Conservation (phyloP, 208 protist species). For the Leptomonas pyrrhocoris region DNA sequence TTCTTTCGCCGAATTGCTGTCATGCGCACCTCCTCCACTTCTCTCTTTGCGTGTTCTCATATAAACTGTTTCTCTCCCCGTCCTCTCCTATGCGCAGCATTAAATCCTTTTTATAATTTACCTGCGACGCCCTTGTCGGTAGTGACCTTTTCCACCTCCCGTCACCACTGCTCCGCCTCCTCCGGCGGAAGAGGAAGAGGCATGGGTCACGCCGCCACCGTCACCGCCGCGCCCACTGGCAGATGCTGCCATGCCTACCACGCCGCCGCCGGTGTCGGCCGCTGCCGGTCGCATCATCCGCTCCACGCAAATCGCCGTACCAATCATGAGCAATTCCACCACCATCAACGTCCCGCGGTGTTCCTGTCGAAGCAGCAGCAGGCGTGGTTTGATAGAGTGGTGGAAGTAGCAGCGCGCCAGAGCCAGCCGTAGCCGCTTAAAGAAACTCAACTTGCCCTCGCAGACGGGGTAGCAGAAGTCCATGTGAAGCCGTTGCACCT, state of each 20-base stretch:
- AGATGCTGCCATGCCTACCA: neutral
- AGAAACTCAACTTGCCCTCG: conserved; percentile 34
- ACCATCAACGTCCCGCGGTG: conserved; percentile 27
- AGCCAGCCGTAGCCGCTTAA: conserved; percentile 21
- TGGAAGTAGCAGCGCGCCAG: conserved; percentile 29
- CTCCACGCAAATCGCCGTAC: conserved; percentile 24
- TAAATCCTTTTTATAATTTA: too few species aligned
- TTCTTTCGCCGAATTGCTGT: too few species aligned
- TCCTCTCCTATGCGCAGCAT: too few species aligned
- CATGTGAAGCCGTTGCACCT: conserved; percentile 32
- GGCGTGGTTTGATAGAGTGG: conserved; percentile 28
- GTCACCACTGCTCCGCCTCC: neutral
- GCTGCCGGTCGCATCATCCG: conserved; percentile 14
- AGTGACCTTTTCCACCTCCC: conserved; percentile 13
- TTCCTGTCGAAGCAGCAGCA: conserved; percentile 12
- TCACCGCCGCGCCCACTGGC: conserved; percentile 1
- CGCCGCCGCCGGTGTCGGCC: neutral
- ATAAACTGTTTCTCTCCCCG: too few species aligned
- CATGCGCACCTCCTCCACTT: too few species aligned
- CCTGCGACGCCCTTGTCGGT: conserved; percentile 13
- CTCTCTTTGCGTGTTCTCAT: too few species aligned
- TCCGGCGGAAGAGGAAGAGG: neutral
- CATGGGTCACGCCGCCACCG: neutral
- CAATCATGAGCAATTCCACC: conserved; percentile 29
- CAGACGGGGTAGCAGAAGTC: conserved; percentile 48